Conservation (phyloP, 441 rosid species). For the Viola pubescens region DNA sequence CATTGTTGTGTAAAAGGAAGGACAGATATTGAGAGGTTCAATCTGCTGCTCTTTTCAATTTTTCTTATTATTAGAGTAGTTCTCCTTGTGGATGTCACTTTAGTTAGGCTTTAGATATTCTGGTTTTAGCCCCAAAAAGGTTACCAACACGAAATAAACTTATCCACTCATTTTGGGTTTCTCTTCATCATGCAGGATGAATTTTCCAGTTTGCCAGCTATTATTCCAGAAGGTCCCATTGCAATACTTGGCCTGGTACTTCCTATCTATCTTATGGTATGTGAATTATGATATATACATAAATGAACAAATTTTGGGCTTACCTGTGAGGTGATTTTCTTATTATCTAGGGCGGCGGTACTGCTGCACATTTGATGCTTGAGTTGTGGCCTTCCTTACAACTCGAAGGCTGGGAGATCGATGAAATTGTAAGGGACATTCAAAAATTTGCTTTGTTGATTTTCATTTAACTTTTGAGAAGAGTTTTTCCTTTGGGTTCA, state of each 20-base stretch:
- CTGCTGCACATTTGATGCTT: constrained; percentile 82
- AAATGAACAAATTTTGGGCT: neutral
- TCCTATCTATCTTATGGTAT: neutral
- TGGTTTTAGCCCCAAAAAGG: too few species aligned
- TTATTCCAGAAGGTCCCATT: constrained; percentile 62
- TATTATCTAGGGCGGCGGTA: constrained; percentile 66
- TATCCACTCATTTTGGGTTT: too few species aligned
- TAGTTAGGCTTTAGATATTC: too few species aligned
- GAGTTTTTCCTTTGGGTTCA: neutral
- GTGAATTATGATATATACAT: too few species aligned
- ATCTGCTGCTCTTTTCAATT: too few species aligned
- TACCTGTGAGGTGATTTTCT: neutral
- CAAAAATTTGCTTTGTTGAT: neutral
- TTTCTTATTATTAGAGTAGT: too few species aligned
- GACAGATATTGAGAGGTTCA: too few species aligned
- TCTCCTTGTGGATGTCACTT: too few species aligned
- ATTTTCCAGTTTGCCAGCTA: constrained; percentile 63
- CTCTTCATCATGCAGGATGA: constrained; percentile 45
- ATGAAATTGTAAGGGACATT: constrained; percentile 48
- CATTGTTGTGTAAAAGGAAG: too few species aligned
- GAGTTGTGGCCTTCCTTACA: constrained; percentile 60
- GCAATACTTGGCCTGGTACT: constrained; percentile 78
- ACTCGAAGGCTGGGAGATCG: constrained; percentile 90
- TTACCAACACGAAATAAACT: too few species aligned
- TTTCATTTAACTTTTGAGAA: neutral